phyloP scores from a whole-genome alignment of 208 protist species.

The Trypanosoma vivax region DNA sequence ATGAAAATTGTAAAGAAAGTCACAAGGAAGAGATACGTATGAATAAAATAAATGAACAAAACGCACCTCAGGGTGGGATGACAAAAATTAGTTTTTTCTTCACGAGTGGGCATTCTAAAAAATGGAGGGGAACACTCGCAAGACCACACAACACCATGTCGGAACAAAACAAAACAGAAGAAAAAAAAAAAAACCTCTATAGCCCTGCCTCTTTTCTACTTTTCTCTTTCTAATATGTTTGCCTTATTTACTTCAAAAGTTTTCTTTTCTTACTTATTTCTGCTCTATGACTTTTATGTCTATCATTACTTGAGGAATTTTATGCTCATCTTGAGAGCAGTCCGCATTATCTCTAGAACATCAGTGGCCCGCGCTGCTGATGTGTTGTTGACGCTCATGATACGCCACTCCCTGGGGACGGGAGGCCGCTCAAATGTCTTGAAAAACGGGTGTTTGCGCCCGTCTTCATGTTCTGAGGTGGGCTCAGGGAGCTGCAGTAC shows the following conservation, averaged over 20 bases:
- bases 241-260: not conserved
- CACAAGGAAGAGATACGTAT: no score
- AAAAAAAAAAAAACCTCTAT: not conserved
- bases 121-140: no score
- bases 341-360: slow-evolving; percentile 30
- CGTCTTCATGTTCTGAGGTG: slow-evolving; percentile 3
- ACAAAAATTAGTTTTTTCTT: no score
- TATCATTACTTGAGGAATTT: slow-evolving; percentile 16
- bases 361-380: slow-evolving; percentile 20
- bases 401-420: slow-evolving; percentile 29
- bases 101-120: no score
- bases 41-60: no score
- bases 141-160: no score
- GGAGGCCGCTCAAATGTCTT: slow-evolving; percentile 27
- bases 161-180: not conserved
- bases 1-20: no score
- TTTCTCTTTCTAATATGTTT: not conserved
- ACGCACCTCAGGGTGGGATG: no score
- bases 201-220: not conserved
- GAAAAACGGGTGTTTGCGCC: slow-evolving; percentile 30
- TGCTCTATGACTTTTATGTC: not conserved
- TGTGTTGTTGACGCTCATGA: slow-evolving; percentile 35
- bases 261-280: slow-evolving; percentile 4
- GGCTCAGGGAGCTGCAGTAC: slow-evolving; percentile 15
- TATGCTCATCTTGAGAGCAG: slow-evolving; percentile 18